A percentile compares a stretch with the other conserved stretches of the same genome.
These are phyloP conservation scores for Marsdenia floribunda DNA, from an alignment of 257 asterid species.

Conservation along the genomic window DNA sequence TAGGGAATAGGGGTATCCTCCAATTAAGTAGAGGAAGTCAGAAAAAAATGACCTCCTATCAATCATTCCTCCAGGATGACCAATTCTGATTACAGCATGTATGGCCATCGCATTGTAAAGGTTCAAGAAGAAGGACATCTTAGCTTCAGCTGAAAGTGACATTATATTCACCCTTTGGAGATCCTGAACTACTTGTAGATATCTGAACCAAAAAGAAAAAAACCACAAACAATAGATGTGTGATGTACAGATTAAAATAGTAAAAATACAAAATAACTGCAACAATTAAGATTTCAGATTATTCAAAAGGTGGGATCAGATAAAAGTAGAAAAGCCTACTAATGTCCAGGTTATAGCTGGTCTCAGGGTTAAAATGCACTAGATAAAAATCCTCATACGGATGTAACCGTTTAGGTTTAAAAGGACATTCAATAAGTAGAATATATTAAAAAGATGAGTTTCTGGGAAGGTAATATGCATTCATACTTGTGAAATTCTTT, in stretches of 20 bases:
- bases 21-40: slow-evolving; percentile 70
- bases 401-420: background rate
- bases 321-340: background rate
- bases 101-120: slow-evolving; percentile 87
- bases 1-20: slow-evolving; percentile 72
- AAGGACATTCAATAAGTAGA: background rate
- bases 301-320: background rate
- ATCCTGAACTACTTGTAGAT: slow-evolving; percentile 58
- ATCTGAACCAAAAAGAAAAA: slow-evolving; percentile 31
- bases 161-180: slow-evolving; percentile 66
- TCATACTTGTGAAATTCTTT: background rate
- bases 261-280: background rate
- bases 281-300: background rate
- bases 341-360: background rate
- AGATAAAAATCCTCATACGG: background rate
- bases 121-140: slow-evolving; percentile 78
- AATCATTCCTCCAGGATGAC: slow-evolving; percentile 81
- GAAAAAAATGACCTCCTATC: slow-evolving; percentile 73
- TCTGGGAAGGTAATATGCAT: background rate
- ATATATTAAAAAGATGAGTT: background rate
- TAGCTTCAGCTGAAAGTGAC: slow-evolving; percentile 56
- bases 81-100: slow-evolving; percentile 78
- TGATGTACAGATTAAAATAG: background rate
- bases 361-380: background rate
- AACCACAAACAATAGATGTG: background rate